These are phyloP conservation scores for Acacia crassicarpa DNA, from an alignment of 306 rosid genomes.

Conservation along the genomic window DNA sequence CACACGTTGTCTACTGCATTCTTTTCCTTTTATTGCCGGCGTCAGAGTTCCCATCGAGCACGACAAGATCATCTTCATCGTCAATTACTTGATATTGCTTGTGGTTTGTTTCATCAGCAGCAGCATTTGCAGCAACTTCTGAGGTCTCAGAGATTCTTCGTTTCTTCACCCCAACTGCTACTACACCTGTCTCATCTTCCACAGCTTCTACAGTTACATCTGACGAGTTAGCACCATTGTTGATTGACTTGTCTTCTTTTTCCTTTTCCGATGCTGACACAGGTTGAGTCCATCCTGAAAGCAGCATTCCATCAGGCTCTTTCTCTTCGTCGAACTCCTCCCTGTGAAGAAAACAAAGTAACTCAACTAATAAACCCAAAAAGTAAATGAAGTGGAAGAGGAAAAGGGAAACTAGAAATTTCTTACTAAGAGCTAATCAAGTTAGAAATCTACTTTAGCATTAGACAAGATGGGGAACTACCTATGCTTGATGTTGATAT, in stretches of 20 bases:
- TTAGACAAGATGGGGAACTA: conserved; percentile 24
- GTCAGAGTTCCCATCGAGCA: conserved; percentile 59
- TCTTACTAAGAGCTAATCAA: neutral
- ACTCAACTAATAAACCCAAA: neutral
- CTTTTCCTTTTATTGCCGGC: conserved; percentile 61
- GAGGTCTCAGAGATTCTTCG: conserved; percentile 51
- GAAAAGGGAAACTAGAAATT: neutral
- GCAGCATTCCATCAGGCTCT: conserved; percentile 96
- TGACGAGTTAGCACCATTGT: conserved; percentile 64
- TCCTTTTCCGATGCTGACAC: conserved; percentile 52
- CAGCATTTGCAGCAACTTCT: conserved; percentile 12
- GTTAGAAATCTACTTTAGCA: neutral
- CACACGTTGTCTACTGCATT: conserved; percentile 41
- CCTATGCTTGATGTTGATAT: conserved; percentile 91
- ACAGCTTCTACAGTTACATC: conserved; percentile 23
- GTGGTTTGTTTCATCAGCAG: conserved; percentile 37
- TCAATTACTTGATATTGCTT: conserved; percentile 63
- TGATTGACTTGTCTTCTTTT: conserved; percentile 48
- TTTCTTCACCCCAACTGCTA: conserved; percentile 48
- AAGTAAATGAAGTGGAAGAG: neutral
- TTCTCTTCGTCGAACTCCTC: conserved; percentile 98
- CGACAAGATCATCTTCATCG: conserved; percentile 65
- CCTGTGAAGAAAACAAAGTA: conserved; percentile 38
- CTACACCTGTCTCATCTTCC: conserved; percentile 36
- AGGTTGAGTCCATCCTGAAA: conserved; percentile 83